phyloP scores from a whole-genome alignment of 2,329 filamentous ascomycete genomes.

The Colletotrichum orbiculare region DNA sequence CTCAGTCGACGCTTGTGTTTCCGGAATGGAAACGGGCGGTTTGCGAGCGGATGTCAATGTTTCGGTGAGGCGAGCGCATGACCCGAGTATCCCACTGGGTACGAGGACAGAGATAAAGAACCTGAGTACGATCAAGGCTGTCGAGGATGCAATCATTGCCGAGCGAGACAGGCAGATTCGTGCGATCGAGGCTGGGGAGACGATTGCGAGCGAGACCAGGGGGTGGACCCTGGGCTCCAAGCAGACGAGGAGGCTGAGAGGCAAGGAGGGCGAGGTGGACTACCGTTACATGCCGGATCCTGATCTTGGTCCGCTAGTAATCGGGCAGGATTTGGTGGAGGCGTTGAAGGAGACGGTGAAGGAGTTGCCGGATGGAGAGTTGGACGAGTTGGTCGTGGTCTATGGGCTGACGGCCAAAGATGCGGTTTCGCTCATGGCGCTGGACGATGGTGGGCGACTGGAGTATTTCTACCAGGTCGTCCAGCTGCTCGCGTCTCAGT shows the following conservation, averaged over 20 bases:
- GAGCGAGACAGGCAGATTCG: slow-evolving; percentile 90
- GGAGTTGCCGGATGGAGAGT: slow-evolving; percentile 75
- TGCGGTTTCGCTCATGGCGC: slow-evolving; percentile 79
- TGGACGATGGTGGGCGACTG: slow-evolving; percentile 82
- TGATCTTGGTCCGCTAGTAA: slow-evolving; percentile 83
- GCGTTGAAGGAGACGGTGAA: slow-evolving; percentile 74
- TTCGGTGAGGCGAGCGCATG: slow-evolving; percentile 75
- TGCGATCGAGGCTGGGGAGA: slow-evolving; percentile 79
- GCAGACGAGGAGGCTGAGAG: slow-evolving; percentile 83
- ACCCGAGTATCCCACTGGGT: slow-evolving; percentile 65
- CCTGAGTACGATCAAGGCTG: slow-evolving; percentile 90
- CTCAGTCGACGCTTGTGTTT: slow-evolving; percentile 85
- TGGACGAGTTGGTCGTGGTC: slow-evolving; percentile 68
- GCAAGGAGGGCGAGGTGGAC: slow-evolving; percentile 97
- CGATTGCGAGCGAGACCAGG: slow-evolving; percentile 85
- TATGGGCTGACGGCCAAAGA: slow-evolving; percentile 84
- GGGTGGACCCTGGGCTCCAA: slow-evolving; percentile 90
- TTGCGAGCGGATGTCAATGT: slow-evolving; percentile 96
- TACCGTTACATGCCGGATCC: slow-evolving; percentile 99
- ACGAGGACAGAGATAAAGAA: slow-evolving; percentile 98
- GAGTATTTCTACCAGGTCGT: slow-evolving; percentile 84
- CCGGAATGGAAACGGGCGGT: slow-evolving; percentile 93
- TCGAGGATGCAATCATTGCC: slow-evolving; percentile 93
- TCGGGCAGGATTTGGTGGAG: slow-evolving; percentile 76
- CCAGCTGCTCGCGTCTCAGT: slow-evolving; percentile 51